phyloP scores from a whole-genome alignment of 1,284 basidiomycete genomes.

The Somion occarium region DNA sequence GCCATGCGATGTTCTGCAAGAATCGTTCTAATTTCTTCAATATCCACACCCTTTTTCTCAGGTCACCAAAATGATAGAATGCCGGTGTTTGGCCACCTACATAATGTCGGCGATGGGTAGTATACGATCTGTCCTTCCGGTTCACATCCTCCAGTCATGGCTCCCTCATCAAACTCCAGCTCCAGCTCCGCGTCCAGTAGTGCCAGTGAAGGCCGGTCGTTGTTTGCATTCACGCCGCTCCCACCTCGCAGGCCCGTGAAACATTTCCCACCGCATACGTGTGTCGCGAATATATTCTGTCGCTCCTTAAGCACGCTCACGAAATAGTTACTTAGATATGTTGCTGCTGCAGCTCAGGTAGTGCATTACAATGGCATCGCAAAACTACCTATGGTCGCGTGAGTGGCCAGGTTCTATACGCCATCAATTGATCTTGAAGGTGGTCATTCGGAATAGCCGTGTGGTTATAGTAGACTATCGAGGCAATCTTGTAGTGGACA shows the following conservation, averaged over 20 bases:
- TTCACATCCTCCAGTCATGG: slow-evolving; percentile 2
- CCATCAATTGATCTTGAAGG: no score
- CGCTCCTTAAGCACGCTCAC: background rate
- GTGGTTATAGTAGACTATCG: slow-evolving; percentile 42
- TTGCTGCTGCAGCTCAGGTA: slow-evolving; percentile 41
- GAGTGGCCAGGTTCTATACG: slow-evolving; percentile 22
- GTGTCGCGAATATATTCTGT: background rate
- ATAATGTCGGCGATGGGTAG: no score
- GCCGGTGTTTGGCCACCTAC: no score
- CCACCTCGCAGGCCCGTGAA: background rate
- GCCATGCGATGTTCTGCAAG: no score
- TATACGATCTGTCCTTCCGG: no score
- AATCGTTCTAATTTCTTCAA: no score
- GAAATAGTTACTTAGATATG: slow-evolving; percentile 30
- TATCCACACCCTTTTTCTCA: no score
- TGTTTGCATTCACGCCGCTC: slow-evolving; percentile 5
- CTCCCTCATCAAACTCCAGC: background rate
- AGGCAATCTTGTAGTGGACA: slow-evolving; percentile 46
- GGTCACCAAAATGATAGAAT: no score
- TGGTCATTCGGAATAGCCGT: no score
- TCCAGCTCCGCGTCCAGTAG: background rate
- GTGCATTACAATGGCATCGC: slow-evolving; percentile 36
- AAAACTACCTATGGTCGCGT: slow-evolving; percentile 49
- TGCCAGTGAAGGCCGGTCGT: background rate
- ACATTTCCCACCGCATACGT: slow-evolving; percentile 1